phyloP scores from a whole-genome alignment of 2,329 filamentous ascomycete species.

The Cytospora piceicola region DNA sequence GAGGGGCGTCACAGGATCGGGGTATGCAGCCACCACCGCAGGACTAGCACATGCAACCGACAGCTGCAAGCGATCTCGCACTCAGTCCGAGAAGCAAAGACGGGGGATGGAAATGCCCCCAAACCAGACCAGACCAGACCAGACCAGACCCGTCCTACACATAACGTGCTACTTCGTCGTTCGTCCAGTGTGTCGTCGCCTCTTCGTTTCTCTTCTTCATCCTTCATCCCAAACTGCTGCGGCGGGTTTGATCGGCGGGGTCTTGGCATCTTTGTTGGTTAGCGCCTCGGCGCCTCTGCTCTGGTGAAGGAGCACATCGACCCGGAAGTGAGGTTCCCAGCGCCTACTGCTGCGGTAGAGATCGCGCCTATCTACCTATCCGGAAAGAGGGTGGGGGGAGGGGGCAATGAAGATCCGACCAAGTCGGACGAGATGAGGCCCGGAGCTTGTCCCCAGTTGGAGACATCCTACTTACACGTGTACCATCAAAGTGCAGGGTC shows the following conservation, averaged over 20 bases:
- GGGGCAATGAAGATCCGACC: background rate
- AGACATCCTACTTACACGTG: background rate
- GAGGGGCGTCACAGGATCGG: conserved; percentile 6
- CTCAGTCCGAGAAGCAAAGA: background rate
- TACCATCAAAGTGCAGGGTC: background rate
- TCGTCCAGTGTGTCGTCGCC: background rate
- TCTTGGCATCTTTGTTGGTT: conserved; percentile 16
- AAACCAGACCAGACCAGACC: no score
- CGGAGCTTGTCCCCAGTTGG: conserved; percentile 3
- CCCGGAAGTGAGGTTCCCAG: background rate
- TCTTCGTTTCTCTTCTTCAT: conserved; percentile 18
- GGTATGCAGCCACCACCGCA: conserved; percentile 13
- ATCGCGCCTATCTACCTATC: background rate
- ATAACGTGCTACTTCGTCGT: background rate
- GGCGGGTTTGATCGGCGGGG: conserved; percentile 16
- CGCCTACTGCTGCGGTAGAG: background rate
- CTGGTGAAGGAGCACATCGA: background rate
- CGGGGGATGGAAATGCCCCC: background rate
- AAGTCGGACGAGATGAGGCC: conserved; percentile 4
- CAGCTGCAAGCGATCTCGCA: conserved; percentile 12
- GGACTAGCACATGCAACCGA: conserved; percentile 18
- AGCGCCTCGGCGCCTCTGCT: conserved; percentile 8
- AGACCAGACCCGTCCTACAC: no score
- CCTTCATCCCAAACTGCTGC: conserved; percentile 13
- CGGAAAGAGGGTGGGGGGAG: background rate